Evolutionary conservation across 352 stramenopile genomes (phyloP), one percentile per base, ranked within the genome.

Genomic region (Plasmopara halstedii): DNA sequence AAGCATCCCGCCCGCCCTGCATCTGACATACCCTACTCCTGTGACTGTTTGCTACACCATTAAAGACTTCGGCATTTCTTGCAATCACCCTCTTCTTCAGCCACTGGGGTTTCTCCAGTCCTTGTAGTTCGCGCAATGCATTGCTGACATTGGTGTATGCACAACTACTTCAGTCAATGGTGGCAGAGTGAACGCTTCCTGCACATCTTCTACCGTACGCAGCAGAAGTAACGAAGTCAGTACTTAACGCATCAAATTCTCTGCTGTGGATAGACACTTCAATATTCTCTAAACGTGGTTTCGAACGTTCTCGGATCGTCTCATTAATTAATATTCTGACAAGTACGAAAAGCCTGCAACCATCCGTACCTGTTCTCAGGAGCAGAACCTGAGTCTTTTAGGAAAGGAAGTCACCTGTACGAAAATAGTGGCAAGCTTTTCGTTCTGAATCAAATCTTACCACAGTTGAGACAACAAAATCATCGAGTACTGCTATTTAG

Each of bases 261-360:
- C 67, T 4, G 66, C 72, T 25, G 55, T 56, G 13, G n/a, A n/a
- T n/a, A n/a, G n/a, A n/a, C n/a, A n/a, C n/a, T n/a, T n/a, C n/a
- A n/a, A n/a, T n/a, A n/a, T n/a, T n/a, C n/a, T n/a, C n/a, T n/a
- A 8, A 6, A 34, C 17, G 33, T 49, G 9, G 15, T 14, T 4
- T 13, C 26, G 35, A 14, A 17, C 26, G 7, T 38, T 9, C 25
- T 41, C 43, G 15, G 42, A 84, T 73, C 41, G 47, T 87, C 22
- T 70, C 82, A 40, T 70, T 99, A 42, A 96, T 97, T 37, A 99
- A 99, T 64, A 85, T 99, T 52, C 78, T 97, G 14, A 53, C 88
- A 99, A 48, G 55, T 90, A 6, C 67, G 76, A 7, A 90, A 90
- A 50, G 73, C 67, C 1, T 88, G 76, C 47, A 88, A 87, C 33